Evolutionary conservation across 2,329 filamentous ascomycete genomes (phyloP), one percentile per base, ranked within the genome.

Genomic region (Emergomyces pasteurianus): DNA sequence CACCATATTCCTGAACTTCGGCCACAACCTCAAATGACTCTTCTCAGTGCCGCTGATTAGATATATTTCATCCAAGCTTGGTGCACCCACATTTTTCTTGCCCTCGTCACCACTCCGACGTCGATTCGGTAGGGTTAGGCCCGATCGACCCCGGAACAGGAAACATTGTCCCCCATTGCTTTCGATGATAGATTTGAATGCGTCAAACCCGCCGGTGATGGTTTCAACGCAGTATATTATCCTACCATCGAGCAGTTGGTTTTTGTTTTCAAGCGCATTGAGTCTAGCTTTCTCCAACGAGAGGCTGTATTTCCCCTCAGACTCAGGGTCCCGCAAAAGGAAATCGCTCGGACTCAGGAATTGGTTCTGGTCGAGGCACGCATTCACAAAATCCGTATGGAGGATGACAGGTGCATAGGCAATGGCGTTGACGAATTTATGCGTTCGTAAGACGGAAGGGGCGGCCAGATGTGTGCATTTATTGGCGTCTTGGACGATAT

Each of bases 361-460:
- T 68, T 85, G 79, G 64, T 87, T 84, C 38, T 84, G 79, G 53
- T 88, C 84, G 12, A 97, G 79, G 54, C 88, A 90, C 28, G 83
- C 80, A 60, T 92, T 88, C 61, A 99, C 83, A 72, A 90, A 99
- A 9, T 83, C 81, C 0, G 87, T 88, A 53, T 85, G 86, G 59
- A 97, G 82, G 50, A 97, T 83, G 1, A 83, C 81, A 0, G 91
- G 90, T 0, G 89, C 91, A 62, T 85, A 86, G 21, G 94, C 91
- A 34, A 99, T 78, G 14, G 91, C 90, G 63, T 87, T 88, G 57
- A 97, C 86, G 71, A 99, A 99, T 71, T 99, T 99, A 71, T 90
- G 86, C 0, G 94, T 99, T 43, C 94, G 87, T 40, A 96, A 84
- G 63, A 97, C 85, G 49, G 85, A 83, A 0, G 92, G 94, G 3